These are phyloP conservation scores for Thalia dealbata DNA, from an alignment of 176 grass and related monocot genomes.

Conservation along the genomic window DNA sequence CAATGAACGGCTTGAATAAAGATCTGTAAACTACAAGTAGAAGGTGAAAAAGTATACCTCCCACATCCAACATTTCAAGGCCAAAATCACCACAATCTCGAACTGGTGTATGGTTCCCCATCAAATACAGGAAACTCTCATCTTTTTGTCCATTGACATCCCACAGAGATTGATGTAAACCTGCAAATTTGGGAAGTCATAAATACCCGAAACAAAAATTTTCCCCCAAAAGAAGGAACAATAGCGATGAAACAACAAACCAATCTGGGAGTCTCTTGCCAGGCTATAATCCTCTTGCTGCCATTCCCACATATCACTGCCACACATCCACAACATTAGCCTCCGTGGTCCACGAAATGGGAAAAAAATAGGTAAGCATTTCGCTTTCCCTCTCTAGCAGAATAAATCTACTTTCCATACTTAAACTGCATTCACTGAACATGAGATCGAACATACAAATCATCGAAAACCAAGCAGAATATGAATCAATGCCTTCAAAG, in stretches of 20 bases:
- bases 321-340: background rate
- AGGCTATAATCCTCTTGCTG: slow-evolving; percentile 22
- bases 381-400: background rate
- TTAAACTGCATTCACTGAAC: background rate
- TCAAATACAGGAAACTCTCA: slow-evolving; percentile 26
- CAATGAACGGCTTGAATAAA: slow-evolving; percentile 6
- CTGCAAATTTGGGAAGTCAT: background rate
- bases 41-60: slow-evolving; percentile 22
- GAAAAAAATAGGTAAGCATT: background rate
- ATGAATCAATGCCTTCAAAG: background rate
- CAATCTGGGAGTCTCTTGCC: slow-evolving; percentile 17
- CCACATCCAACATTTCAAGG: slow-evolving; percentile 26
- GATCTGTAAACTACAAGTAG: background rate
- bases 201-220: slow-evolving; percentile 18
- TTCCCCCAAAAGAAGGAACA: background rate
- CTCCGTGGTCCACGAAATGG: background rate
- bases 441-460: background rate
- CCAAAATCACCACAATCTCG: slow-evolving; percentile 30
- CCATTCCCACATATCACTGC: slow-evolving; percentile 44
- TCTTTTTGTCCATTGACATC: background rate
- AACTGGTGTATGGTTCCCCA: slow-evolving; percentile 51
- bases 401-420: background rate
- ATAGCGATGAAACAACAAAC: slow-evolving; percentile 23
- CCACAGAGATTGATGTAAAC: slow-evolving; percentile 39
- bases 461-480: background rate